Evolutionary conservation across 306 rosid species (phyloP), one percentile per base, ranked within the genome.

Genomic region (Cucurbita pepo): DNA sequence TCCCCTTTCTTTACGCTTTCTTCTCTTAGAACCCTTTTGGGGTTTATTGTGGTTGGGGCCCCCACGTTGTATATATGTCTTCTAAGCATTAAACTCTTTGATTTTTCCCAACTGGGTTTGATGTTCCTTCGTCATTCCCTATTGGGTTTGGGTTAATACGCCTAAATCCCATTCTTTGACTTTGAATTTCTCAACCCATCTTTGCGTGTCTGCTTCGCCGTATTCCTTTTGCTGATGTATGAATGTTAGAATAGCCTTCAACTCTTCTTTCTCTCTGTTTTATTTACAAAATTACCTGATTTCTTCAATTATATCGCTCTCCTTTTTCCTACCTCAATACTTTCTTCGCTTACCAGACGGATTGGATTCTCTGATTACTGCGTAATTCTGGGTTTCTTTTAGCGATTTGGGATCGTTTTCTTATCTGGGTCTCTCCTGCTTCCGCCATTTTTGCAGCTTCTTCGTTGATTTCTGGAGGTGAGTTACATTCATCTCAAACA

Each of bases 91-190:
- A 41, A 66, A 66, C 72, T 15, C n/a, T 61, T 75, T 69, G 66
- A 22, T 57, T 71, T 50, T 45, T 3, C 77, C 84, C 83, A 75
- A 25, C 79, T 71, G 84, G 82, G 76, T 82, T 85, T 84, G 79
- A 74, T 77, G 83, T 66, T 79, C 69, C 73, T 72, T 78, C 84
- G 81, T 83, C 85, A 85, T 80, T 64, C 76, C 81, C 85, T 37
- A 47, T 57, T 62, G 84, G 88, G 80, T 60, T 61, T 55, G 61
- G 79, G 71, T 73, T 63, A 77, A 56, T 73, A 71, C 18, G 11
- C 12, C 34, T 70, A 67, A 76, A 78, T 84, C 80, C 63, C 7
- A 73, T 7, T 83, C 88, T 64, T 43, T 90, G 95, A 88, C 96
- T 89, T 88, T 82, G 47, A 76, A 72, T 86, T 78, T 82, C 66